Percentiles rank a stretch among this genome's conserved stretches.
These are phyloP conservation scores for Physcia stellaris DNA, from an alignment of 495 filamentous ascomycete species.

Conservation along the genomic window DNA sequence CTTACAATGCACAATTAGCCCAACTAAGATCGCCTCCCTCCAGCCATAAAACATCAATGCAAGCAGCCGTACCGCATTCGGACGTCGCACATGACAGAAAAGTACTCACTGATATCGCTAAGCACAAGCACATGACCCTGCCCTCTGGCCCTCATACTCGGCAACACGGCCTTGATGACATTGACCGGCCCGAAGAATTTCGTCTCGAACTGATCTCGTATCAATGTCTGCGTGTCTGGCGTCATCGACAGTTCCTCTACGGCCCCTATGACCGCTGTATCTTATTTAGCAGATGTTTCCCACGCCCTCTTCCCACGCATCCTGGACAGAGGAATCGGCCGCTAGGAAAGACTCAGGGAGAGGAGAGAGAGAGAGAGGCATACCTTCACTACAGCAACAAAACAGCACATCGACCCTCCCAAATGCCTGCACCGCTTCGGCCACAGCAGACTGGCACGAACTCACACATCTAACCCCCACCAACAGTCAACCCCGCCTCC, in stretches of 20 bases:
- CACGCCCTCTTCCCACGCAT: neutral
- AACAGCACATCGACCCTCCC: conserved; percentile 80
- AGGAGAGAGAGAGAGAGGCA: too few species aligned
- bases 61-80: neutral
- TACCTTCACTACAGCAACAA: conserved; percentile 77
- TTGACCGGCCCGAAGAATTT: conserved; percentile 94
- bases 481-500: too few species aligned
- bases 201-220: conserved; percentile 86
- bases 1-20: conserved; percentile 22
- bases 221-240: conserved; percentile 58
- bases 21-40: neutral
- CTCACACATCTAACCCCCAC: conserved; percentile 13
- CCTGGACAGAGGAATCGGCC: too few species aligned
- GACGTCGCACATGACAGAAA: neutral
- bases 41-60: neutral
- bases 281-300: too few species aligned
- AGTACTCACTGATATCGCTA: conserved; percentile 65
- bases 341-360: too few species aligned
- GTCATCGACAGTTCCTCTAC: conserved; percentile 77
- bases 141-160: conserved; percentile 61
- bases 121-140: conserved; percentile 83
- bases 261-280: conserved; percentile 67
- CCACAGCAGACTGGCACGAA: conserved; percentile 64
- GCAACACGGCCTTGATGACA: conserved; percentile 81
- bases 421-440: conserved; percentile 71